Base-by-base conservation (phyloP, 306 rosid species). In the Castanospermum australe region DNA sequence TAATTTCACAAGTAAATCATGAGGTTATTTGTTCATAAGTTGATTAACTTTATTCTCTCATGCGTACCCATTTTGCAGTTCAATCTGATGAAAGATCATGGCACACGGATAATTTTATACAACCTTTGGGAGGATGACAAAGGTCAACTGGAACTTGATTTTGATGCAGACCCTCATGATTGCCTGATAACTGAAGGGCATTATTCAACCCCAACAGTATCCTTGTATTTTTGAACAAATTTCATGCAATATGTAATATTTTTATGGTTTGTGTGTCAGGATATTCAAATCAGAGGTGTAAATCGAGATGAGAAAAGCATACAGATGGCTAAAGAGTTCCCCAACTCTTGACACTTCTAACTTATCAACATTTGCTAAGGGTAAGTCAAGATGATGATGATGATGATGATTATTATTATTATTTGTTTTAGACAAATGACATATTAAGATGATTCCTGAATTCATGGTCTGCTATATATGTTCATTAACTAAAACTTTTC, bases 111-210 rank as follows among this genome's bases (percentile, higher is more conserved):
- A 75, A 84, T 93, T 64, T 93, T 96, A 84, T 96, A 91, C 88
- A 96, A 93, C 61, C 94, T 93, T 62, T 96, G 99, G 99, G 99
- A 96, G 89, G 99, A 96, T 71, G 99, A 93, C 78, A 91, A 93
- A 87, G 98, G 96, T 76, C 92, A 81, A 67, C 85, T 93, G 89
- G 99, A 96, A 70, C 97, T 96, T 62, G 98, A 91, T 88, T 96
- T 96, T 62, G 91, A 90, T 83, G 76, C 81, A 45, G 99, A 96
- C 68, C 91, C 87, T 47, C 90, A 93, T 82, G 99, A 93, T 89
- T 87, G 90, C 66, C 68, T 52, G 25, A 45, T 81, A 56, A 60
- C 76, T 57, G 38, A 84, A 75, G 42, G 18, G 35, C 45, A 42
- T 65, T 47, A 2, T 5, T 63, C 21, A n/a, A n/a, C 18, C 41